Percentiles rank a stretch among this genome's conserved stretches.
These are phyloP conservation scores for Talaromyces proteolyticus DNA, from an alignment of 495 filamentous ascomycete species.

Conservation along the genomic window DNA sequence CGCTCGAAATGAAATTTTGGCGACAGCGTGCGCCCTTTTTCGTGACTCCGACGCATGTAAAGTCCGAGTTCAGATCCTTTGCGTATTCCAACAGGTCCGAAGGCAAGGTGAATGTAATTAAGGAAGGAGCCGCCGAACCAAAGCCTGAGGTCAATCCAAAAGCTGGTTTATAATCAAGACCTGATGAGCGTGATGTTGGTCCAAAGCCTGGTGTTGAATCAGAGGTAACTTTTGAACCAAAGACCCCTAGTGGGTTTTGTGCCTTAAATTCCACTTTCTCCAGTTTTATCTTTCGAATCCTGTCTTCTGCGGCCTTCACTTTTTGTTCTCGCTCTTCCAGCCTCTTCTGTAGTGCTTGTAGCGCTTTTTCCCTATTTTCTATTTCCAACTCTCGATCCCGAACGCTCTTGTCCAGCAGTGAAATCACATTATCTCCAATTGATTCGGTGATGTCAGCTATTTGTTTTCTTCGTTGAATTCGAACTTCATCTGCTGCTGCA, in stretches of 20 bases:
- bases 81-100: neutral
- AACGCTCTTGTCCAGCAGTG: slow-evolving; percentile 3
- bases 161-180: too few species aligned
- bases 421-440: slow-evolving; percentile 3
- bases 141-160: neutral
- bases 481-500: neutral
- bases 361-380: neutral
- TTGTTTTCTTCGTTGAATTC: neutral
- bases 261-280: slow-evolving; percentile 1
- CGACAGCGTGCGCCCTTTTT: slow-evolving; percentile 5
- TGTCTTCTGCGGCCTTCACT: neutral
- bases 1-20: slow-evolving; percentile 3
- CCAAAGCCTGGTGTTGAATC: too few species aligned
- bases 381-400: neutral
- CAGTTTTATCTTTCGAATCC: neutral
- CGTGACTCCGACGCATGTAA: slow-evolving; percentile 7
- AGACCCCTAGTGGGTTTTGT: too few species aligned
- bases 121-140: neutral
- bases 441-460: slow-evolving; percentile 3
- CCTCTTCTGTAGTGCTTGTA: slow-evolving; percentile 1
- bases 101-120: neutral
- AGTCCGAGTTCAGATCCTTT: neutral
- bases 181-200: too few species aligned
- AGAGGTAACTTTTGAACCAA: too few species aligned
- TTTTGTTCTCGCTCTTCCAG: neutral